Base-by-base conservation (phyloP, 2,329 filamentous ascomycete genomes). In the Cadophora gregata region DNA sequence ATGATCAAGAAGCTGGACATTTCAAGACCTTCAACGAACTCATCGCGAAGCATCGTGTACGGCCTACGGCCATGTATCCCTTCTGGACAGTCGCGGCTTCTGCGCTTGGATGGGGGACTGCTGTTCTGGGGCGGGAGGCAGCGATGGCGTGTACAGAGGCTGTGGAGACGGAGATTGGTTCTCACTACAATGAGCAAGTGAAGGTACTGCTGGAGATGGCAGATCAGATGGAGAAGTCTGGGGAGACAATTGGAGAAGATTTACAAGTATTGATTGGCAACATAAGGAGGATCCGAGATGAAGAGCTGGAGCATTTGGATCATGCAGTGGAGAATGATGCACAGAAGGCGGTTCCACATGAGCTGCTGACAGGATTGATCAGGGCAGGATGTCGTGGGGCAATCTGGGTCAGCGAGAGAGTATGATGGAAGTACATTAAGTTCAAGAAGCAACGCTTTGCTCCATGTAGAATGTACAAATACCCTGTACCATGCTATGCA, bases 121-220 rank as follows among this genome's bases (percentile, higher is more conserved):
- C 92, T 0, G 81, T 96, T 50, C 85, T 99, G 85, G 94, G 96
- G 0, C 87, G 93, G 59, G 93, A 98, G 80, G 94, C 95, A 1
- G 95, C 96, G 42, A 99, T 99, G 96, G 96, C 96, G 14, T 99
- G 96, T 78, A 98, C 96, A 0, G 96, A 99, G 80, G 96, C 96
- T 0, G 95, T 99, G 1, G 96, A 99, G 84, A 99, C 95, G 7
- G 96, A 98, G 82, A 99, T 99, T 70, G 96, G 96, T 2, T 88
- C 88, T 31, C 96, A 99, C 80, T 99, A 99, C 79, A 98, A 98
- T 77, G 88, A 89, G 70, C 96, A 99, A 81, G 93, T 99, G 50
- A 84, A 93, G 29, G 86, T 87, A 62, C 81, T 99, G 73, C 79
- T 98, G 47, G 89, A 91, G 69, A 97, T 97, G 90, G 86, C 93